These are phyloP conservation scores for Zangia roseola DNA, from an alignment of 768 basidiomycete species.

Conservation along the genomic window DNA sequence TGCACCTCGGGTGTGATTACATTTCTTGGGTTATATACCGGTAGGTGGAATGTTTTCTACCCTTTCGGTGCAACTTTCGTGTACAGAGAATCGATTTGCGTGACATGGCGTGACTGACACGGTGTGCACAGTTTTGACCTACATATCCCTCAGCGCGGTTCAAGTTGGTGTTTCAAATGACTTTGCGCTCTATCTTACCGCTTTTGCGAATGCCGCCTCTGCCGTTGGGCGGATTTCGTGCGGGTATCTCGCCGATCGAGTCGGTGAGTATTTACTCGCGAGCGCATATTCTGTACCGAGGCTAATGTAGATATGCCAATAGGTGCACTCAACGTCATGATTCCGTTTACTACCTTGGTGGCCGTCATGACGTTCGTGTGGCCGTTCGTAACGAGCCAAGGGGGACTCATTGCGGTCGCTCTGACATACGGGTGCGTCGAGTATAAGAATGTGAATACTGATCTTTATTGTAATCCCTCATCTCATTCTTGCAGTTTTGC, in stretches of 20 bases:
- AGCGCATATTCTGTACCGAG: not conserved
- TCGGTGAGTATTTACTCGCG: slow-evolving; percentile 38
- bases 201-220: slow-evolving; percentile 68
- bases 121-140: slow-evolving; percentile 53
- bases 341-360: slow-evolving; percentile 55
- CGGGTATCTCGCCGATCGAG: slow-evolving; percentile 53
- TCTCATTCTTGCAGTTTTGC: slow-evolving; percentile 42
- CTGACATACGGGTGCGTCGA: slow-evolving; percentile 61
- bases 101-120: slow-evolving; percentile 1
- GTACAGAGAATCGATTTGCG: no score
- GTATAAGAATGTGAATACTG: rapidly evolving
- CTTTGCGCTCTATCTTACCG: slow-evolving; percentile 62
- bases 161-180: slow-evolving; percentile 45
- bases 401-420: slow-evolving; percentile 49
- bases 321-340: slow-evolving; percentile 71
- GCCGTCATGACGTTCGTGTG: slow-evolving; percentile 64
- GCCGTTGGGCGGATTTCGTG: slow-evolving; percentile 57
- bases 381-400: slow-evolving; percentile 56
- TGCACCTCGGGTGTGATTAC: slow-evolving; percentile 52
- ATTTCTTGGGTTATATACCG: slow-evolving; percentile 72
- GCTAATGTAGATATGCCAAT: not conserved
- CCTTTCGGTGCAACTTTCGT: not conserved
- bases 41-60: slow-evolving; percentile 30
- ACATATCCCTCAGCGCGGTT: slow-evolving; percentile 58
- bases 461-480: not conserved